phyloP scores from a whole-genome alignment of 2,329 filamentous ascomycete genomes.

The Hortaea werneckii region DNA sequence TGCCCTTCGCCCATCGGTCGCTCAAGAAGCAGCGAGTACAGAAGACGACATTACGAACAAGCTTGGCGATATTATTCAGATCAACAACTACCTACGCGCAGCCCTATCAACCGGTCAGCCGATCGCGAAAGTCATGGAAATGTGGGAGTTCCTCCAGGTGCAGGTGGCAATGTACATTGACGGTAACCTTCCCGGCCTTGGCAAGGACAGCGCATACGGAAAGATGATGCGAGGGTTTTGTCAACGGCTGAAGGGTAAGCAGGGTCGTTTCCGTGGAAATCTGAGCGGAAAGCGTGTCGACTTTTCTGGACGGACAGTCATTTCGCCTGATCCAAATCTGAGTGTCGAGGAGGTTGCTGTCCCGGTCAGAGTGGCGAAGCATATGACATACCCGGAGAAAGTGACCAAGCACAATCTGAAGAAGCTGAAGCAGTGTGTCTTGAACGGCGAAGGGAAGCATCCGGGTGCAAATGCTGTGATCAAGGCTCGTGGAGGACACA shows the following conservation, averaged over 20 bases:
- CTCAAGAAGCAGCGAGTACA: conserved; percentile 83
- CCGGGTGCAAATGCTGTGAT: conserved; percentile 79
- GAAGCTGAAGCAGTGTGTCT: conserved; percentile 64
- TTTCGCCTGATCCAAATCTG: conserved; percentile 91
- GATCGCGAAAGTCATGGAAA: conserved; percentile 86
- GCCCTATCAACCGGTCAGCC: conserved; percentile 75
- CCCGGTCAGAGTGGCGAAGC: conserved; percentile 84
- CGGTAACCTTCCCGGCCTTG: conserved; percentile 83
- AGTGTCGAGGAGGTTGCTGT: conserved; percentile 90
- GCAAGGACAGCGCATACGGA: conserved; percentile 69
- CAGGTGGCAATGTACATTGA: conserved; percentile 98
- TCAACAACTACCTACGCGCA: conserved; percentile 76
- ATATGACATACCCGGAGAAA: conserved; percentile 87
- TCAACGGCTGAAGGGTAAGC: conserved; percentile 91
- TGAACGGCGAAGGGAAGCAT: conserved; percentile 67
- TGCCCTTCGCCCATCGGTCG: conserved; percentile 86
- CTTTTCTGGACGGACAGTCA: conserved; percentile 94
- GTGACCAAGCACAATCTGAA: conserved; percentile 77
- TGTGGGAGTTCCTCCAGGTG: conserved; percentile 93
- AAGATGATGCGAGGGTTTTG: conserved; percentile 90
- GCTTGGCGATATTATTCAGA: conserved; percentile 89
- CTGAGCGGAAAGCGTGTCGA: conserved; percentile 96
- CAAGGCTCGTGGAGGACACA: conserved; percentile 60
- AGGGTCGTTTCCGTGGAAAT: conserved; percentile 93
- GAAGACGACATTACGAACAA: conserved; percentile 97